Evolutionary conservation across 1,284 basidiomycete genomes (phyloP).

Genomic region (Malassezia globosa): DNA sequence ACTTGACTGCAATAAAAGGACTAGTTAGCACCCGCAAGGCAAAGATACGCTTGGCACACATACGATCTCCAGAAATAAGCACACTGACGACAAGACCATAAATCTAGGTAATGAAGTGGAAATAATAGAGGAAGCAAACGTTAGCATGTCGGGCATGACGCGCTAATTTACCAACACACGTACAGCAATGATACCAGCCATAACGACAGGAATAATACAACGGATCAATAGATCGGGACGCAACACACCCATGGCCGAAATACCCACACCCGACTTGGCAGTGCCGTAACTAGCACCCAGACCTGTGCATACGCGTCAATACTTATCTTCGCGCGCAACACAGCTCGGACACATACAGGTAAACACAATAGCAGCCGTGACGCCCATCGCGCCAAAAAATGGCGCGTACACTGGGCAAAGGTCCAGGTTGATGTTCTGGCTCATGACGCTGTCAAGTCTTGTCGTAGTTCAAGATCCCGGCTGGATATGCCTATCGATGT

Average conservation of each 20-base stretch:
- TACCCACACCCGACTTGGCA: constrained; percentile 92
- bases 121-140: too few relatives aligned
- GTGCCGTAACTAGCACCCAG: constrained; percentile 94
- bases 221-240: constrained; percentile 98
- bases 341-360: background rate
- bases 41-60: constrained; percentile 16
- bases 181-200: constrained; percentile 91
- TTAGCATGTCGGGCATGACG: constrained; percentile 12
- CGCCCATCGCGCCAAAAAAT: constrained; percentile 85
- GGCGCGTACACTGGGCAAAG: constrained; percentile 56
- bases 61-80: constrained; percentile 49
- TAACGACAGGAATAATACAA: constrained; percentile 91
- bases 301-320: constrained; percentile 90
- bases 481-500: too few relatives aligned
- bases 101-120: too few relatives aligned
- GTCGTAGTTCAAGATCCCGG: too few relatives aligned
- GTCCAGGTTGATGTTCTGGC: constrained; percentile 37
- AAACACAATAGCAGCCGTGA: background rate
- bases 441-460: too few relatives aligned
- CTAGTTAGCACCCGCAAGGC: too few relatives aligned
- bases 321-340: background rate
- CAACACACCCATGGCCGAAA: constrained; percentile 86
- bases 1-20: constrained; percentile 48
- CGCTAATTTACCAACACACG: constrained; percentile 17
- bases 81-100: constrained; percentile 56